phyloP scores from a whole-genome alignment of 2,329 filamentous ascomycete species.

The Colletotrichum sp. region DNA sequence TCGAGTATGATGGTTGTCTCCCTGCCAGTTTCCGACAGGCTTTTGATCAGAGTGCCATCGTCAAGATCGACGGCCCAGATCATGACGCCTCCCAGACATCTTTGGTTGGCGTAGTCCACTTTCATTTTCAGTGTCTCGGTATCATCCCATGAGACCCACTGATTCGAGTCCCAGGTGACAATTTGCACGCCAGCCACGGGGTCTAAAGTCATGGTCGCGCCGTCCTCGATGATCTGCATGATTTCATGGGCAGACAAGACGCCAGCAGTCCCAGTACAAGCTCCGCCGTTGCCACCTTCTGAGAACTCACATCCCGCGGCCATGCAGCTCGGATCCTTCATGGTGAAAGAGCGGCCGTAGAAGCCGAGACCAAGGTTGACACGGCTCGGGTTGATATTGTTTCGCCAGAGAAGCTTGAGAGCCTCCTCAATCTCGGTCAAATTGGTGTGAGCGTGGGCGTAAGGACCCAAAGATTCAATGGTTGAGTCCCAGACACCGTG shows the following conservation, averaged over 20 bases:
- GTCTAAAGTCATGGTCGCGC: slow-evolving; percentile 25
- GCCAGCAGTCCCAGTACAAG: slow-evolving; percentile 32
- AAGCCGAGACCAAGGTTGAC: slow-evolving; percentile 50
- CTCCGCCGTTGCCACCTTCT: slow-evolving; percentile 27
- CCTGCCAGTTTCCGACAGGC: background rate
- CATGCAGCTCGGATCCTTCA: slow-evolving; percentile 28
- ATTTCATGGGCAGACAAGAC: slow-evolving; percentile 37
- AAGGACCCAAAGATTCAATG: slow-evolving; percentile 31
- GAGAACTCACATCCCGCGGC: slow-evolving; percentile 33
- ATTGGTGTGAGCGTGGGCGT: slow-evolving; percentile 47
- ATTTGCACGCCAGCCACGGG: slow-evolving; percentile 33
- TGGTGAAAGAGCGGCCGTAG: slow-evolving; percentile 44
- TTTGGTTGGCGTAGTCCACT: slow-evolving; percentile 31
- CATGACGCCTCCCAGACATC: slow-evolving; percentile 29
- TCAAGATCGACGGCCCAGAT: slow-evolving; percentile 35
- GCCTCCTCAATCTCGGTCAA: slow-evolving; percentile 49
- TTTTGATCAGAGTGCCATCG: slow-evolving; percentile 25
- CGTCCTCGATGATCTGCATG: slow-evolving; percentile 27
- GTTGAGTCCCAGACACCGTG: slow-evolving; percentile 44
- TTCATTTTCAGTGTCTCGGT: slow-evolving; percentile 36
- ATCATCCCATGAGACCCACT: slow-evolving; percentile 45
- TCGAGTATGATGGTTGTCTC: background rate
- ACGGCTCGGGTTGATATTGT: slow-evolving; percentile 43
- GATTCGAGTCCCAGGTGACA: slow-evolving; percentile 33
- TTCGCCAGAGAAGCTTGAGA: slow-evolving; percentile 53